Base-by-base conservation (phyloP, 108 stramenopile species). In the Cyclotella cryptica region DNA sequence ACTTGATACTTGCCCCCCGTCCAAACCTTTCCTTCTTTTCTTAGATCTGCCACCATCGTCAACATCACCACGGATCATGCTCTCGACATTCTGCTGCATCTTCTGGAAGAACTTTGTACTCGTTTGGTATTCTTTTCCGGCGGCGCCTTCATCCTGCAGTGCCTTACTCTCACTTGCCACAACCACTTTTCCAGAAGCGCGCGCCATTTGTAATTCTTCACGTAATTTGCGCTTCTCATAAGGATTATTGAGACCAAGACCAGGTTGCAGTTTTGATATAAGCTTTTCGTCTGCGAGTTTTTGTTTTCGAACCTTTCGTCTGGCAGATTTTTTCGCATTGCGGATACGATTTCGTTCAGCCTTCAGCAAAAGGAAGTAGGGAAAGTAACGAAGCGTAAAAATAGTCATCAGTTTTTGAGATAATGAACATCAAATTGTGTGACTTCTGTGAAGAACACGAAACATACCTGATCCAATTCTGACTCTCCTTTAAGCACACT, bases 241-340 rank as follows among this genome's bases (percentile, higher is more conserved):
- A 24, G 97, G 97, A 69, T 98, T 96, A 74, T 95, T 97, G 49
- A 96, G 89, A 11, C 97, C 96, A 58, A 97, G 88, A 24, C 96
- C 96, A 22, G 97, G 97, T 65, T 97, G 88, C 28, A 97, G 84
- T 46, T 93, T 87, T 2, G 95, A 89, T 47, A 98, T 86, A 17
- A 98, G 86, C 60, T 88, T 95, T 59, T 98, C 89, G 63, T 98
- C 96, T 1, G 96, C 91, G 51, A 84, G 81, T 75, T 89, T 94
- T 71, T 90, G 90, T 53, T 93, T 90, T 47, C 96, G 84, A 30
- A 86, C 92, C 86, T 98, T 97, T 55, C 97, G 89, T 47, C 97
- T 79, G 10, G 92, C 88, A 26, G 94, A 73, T 85, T 98, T 98
- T 83, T 98, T 98, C 21, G 93, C 87, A 41, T 73, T 72, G 42